These are phyloP conservation scores for Gaertneriomyces semiglobifer DNA, from an alignment of 192 early-diverging fungal species.

Conservation along the genomic window DNA sequence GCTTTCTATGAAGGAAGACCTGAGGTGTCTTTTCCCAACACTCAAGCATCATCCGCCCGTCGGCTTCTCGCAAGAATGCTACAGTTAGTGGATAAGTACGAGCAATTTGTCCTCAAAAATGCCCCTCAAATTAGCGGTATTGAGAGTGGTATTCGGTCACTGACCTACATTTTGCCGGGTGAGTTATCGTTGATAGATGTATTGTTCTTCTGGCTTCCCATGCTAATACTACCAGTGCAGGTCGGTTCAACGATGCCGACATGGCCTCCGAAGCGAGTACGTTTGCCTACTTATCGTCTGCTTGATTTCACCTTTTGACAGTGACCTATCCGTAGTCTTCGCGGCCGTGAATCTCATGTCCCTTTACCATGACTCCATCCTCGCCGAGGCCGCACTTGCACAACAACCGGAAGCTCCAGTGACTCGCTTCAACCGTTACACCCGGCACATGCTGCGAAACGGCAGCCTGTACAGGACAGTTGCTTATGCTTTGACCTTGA, in stretches of 20 bases:
- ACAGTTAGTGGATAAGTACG: constrained; percentile 66
- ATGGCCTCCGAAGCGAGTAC: constrained; percentile 78
- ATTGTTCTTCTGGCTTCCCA: background rate
- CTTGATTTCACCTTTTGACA: no score
- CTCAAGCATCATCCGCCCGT: no score
- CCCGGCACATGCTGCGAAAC: constrained; percentile 50
- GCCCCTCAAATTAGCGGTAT: constrained; percentile 83
- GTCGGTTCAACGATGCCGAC: constrained; percentile 90
- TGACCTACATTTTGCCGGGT: constrained; percentile 91
- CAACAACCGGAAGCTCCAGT: constrained; percentile 31
- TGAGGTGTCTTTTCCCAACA: no score
- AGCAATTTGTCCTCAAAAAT: constrained; percentile 79
- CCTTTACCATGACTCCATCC: constrained; percentile 83
- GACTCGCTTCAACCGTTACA: constrained; percentile 70
- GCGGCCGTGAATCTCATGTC: constrained; percentile 74
- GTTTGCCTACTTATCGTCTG: background rate
- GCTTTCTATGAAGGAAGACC: no score
- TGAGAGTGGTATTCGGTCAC: constrained; percentile 78
- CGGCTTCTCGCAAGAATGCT: constrained; percentile 2
- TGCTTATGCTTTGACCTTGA: constrained; percentile 61
- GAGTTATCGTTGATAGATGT: constrained; percentile 10
- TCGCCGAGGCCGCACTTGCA: constrained; percentile 44
- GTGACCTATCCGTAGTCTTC: constrained; percentile 53
- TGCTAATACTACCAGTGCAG: constrained; percentile 35
- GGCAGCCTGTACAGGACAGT: constrained; percentile 55